Base-by-base conservation (phyloP, 2,329 filamentous ascomycete species). In the Calonectria montana region DNA sequence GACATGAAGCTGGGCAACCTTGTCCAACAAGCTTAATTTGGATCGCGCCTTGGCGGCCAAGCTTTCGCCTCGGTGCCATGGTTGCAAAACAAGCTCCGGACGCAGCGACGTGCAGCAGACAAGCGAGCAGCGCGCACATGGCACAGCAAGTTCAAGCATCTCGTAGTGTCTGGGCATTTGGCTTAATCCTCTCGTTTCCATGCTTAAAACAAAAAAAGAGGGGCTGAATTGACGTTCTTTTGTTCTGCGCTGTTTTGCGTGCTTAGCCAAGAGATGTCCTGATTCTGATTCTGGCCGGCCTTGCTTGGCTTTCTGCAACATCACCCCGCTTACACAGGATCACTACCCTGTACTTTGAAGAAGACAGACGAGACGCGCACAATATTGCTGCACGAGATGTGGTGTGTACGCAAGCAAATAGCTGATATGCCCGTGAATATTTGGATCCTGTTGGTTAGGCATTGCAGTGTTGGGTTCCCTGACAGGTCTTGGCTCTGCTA, bases 1-100 rank as follows among this genome's bases (percentile, higher is more conserved):
- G 6, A 25, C 21, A 39, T 39, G 53, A 65, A 66, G 37, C 45
- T 23, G 48, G 25, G 69, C 69, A 57, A 71, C 31, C 64, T 71
- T 71, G 69, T 71, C 41, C 55, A 67, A 71, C 69, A 71, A 71
- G 63, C 69, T 71, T 71, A 71, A 64, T 71, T 67, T 45, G 47
- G 39, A 53, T 67, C 64, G 64, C n/a, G 57, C 27, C 67, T 67
- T 71, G 69, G 69, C 63, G 48, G 50, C 55, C 65, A 67, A 62
- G 67, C 53, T 29, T 61, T 59, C 43, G 43, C 41, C n/a, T 25
- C 43, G 18, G 37, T 53, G 37, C 63, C 23, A 57, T 65, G 53
- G 53, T 45, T 45, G 21, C 41, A 50, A 65, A 70, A 70, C 68
- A 65, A 70, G 67, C 55, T 67, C 55, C 35, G 12, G 55, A 64